phyloP scores from a whole-genome alignment of 768 basidiomycete genomes.

The Mycena venus region DNA sequence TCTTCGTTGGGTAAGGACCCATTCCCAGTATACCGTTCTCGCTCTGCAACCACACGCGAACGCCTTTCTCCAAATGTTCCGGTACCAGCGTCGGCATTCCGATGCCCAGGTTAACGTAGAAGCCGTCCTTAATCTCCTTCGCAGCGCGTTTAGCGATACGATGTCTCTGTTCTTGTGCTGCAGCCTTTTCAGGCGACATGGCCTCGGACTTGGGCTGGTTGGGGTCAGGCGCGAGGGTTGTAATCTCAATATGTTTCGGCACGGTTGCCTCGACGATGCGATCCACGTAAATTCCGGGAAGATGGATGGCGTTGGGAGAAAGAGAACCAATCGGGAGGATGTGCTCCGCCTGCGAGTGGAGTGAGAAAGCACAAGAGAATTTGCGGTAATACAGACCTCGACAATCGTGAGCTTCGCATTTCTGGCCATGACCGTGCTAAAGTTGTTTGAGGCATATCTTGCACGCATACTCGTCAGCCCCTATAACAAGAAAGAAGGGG shows the following conservation, averaged over 20 bases:
- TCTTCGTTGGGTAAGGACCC: conserved; percentile 90
- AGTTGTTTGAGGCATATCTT: conserved; percentile 92
- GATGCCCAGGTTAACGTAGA: conserved; percentile 90
- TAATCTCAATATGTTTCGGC: conserved; percentile 83
- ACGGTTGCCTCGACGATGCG: conserved; percentile 85
- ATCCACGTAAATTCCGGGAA: conserved; percentile 91
- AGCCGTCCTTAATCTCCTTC: conserved; percentile 90
- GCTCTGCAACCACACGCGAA: conserved; percentile 91
- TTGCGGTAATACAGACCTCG: conserved; percentile 66
- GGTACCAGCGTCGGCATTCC: conserved; percentile 94
- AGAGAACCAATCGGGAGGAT: conserved; percentile 89
- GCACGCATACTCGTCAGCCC: background rate
- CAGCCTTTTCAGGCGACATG: conserved; percentile 63
- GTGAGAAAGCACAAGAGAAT: background rate
- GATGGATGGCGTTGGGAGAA: conserved; percentile 85
- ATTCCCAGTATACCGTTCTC: conserved; percentile 93
- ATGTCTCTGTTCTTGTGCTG: conserved; percentile 69
- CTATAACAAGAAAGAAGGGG: background rate
- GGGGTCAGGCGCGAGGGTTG: conserved; percentile 72
- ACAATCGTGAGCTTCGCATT: conserved; percentile 92
- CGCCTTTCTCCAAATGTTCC: conserved; percentile 78
- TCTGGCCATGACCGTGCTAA: conserved; percentile 88
- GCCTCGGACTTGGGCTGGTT: conserved; percentile 38
- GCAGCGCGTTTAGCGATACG: conserved; percentile 90
- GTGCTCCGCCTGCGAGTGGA: conserved; percentile 77